phyloP scores from a whole-genome alignment of 768 basidiomycete genomes.

The Nevesoporus exiguus region DNA sequence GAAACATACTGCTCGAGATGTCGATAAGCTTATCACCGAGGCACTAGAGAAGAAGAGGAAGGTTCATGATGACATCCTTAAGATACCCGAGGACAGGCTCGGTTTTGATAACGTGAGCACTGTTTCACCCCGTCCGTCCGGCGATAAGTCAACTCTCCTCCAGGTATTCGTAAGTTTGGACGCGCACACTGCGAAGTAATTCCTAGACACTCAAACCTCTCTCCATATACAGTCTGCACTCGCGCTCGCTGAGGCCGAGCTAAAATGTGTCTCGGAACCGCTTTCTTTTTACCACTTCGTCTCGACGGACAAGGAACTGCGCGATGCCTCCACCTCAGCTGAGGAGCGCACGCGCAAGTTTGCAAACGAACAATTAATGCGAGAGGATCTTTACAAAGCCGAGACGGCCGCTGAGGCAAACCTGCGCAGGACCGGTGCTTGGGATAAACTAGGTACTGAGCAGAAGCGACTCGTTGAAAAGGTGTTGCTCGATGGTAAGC shows the following conservation, averaged over 20 bases:
- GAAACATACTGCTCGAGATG: conserved; percentile 62
- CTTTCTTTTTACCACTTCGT: conserved; percentile 80
- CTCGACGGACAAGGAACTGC: conserved; percentile 62
- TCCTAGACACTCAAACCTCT: conserved; percentile 15
- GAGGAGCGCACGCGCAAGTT: conserved; percentile 67
- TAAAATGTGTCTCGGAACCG: conserved; percentile 51
- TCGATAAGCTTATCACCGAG: conserved; percentile 53
- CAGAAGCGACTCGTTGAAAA: conserved; percentile 76
- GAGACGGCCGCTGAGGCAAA: conserved; percentile 68
- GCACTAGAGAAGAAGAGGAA: conserved; percentile 55
- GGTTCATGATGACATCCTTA: conserved; percentile 56
- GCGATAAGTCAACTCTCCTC: neutral
- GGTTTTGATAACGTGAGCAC: conserved; percentile 62
- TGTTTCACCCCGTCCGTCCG: neutral
- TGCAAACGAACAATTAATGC: conserved; percentile 72
- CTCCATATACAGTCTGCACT: conserved; percentile 46
- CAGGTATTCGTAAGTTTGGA: conserved; percentile 68
- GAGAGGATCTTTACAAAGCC: conserved; percentile 72
- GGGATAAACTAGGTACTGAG: conserved; percentile 62
- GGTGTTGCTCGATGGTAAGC: conserved; percentile 70
- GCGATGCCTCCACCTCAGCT: conserved; percentile 74
- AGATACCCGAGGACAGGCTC: conserved; percentile 52
- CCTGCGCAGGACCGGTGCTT: conserved; percentile 55
- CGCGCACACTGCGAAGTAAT: neutral
- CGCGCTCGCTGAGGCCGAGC: conserved; percentile 54